Conservation (phyloP, 202 grass and related monocot species). For the Brachypodium distachyon region DNA sequence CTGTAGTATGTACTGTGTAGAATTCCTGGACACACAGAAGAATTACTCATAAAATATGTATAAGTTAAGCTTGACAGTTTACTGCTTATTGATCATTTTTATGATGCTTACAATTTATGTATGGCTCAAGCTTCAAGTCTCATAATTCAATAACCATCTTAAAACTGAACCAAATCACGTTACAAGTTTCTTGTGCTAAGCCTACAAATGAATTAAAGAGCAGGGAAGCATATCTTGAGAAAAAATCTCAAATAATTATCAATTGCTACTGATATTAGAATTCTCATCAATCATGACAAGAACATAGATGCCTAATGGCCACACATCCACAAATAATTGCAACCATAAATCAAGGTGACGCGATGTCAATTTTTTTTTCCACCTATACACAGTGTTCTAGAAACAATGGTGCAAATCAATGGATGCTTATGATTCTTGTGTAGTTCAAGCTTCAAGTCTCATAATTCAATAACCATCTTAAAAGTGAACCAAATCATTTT, state of each 20-base stretch:
- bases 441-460: neutral
- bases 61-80: constrained; percentile 8
- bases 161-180: neutral
- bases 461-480: neutral
- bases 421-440: neutral
- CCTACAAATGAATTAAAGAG: neutral
- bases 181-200: neutral
- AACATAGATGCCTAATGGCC: neutral
- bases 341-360: neutral
- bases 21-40: neutral
- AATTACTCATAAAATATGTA: neutral
- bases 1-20: neutral
- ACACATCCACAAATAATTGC: neutral
- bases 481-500: neutral
- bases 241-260: neutral
- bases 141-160: neutral
- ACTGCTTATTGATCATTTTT: neutral
- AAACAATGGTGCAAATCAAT: too few relatives aligned
- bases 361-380: too few relatives aligned
- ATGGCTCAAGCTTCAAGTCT: neutral
- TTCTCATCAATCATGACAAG: neutral
- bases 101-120: neutral
- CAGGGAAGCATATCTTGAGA: neutral
- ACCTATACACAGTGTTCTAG: too few relatives aligned
- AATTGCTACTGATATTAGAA: neutral